Conservation (phyloP, 2,329 filamentous ascomycete species). For the Monosporascus sp. region DNA sequence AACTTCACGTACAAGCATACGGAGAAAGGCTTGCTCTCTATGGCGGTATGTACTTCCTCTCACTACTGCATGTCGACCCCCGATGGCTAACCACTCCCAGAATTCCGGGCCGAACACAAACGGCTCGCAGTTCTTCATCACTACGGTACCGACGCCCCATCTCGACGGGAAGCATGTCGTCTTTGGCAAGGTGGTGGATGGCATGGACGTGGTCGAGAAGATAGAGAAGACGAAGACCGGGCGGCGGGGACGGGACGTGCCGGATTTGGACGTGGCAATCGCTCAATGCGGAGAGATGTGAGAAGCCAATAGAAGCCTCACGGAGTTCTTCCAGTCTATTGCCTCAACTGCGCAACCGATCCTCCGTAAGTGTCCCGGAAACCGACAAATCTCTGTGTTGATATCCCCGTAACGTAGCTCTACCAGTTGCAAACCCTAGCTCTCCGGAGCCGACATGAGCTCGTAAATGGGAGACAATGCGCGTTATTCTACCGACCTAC, state of each 20-base stretch:
- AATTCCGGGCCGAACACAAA: slow-evolving; percentile 91
- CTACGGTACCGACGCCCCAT: slow-evolving; percentile 79
- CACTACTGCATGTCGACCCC: neutral
- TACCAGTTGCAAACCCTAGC: too few relatives aligned
- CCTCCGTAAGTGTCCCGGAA: too few relatives aligned
- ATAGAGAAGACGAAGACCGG: slow-evolving; percentile 87
- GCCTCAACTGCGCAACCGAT: too few relatives aligned
- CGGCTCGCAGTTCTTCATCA: slow-evolving; percentile 97
- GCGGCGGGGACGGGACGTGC: slow-evolving; percentile 67
- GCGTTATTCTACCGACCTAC: too few relatives aligned
- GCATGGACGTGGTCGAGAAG: slow-evolving; percentile 86
- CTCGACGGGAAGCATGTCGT: slow-evolving; percentile 92
- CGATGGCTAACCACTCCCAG: slow-evolving; percentile 34
- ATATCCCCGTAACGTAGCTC: too few relatives aligned
- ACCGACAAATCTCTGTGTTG: too few relatives aligned
- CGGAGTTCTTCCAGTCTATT: too few relatives aligned
- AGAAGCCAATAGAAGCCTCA: slow-evolving; percentile 1
- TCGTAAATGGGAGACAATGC: too few relatives aligned
- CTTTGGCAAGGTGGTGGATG: slow-evolving; percentile 84
- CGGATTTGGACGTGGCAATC: slow-evolving; percentile 78
- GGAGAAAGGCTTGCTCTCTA: slow-evolving; percentile 73
- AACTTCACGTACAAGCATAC: slow-evolving; percentile 81
- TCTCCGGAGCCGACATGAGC: too few relatives aligned
- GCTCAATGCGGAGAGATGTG: slow-evolving; percentile 92
- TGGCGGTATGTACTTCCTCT: slow-evolving; percentile 67